Evolutionary conservation across 73 alveolate species (phyloP), one percentile per base, ranked within the genome.

Genomic region (Durusdinium trenchii): DNA sequence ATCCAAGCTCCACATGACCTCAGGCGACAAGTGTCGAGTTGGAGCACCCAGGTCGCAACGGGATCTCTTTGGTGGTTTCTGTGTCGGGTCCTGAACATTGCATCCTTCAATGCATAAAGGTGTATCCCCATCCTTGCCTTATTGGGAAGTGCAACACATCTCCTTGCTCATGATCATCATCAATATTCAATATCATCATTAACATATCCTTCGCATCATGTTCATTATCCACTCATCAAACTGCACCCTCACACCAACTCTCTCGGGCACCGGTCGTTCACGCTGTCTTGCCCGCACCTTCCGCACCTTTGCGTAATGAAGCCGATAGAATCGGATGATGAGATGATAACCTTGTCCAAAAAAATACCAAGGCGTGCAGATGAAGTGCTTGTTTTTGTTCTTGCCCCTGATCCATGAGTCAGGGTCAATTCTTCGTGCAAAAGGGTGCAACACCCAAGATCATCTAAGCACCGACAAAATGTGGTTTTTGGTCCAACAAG

Each of bases 1-100:
- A 61, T n/a, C 95, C 95, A 18, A 86, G 83, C 16, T 30, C 46
- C n/a, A 20, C 12, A 30, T 86, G 95, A 38, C 95, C 95, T 85
- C 94, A 36, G 81, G 52, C n/a, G 48, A 10, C 92, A 30, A 7
- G 83, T 26, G 46, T n/a, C 43, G 1, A 0, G 73, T 23, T 23
- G 69, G 23, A 16, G 69, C 69, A 12, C 12, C 69, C 69, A 57
- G 23, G 69, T 23, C 12, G 69, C 30, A 60, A 60, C 7, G 73
- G 73, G 73, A 60, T 69, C 18, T n/a, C 36, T 23, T 69, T 69
- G n/a, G n/a, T 23, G 83, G 45, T n/a, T 26, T 26, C 43, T 69
- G 83, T n/a, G 12, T 69, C 43, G 9, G 38, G 83, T 20, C 82
- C 46, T 26, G 46, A 67, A 18, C 43, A 67, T 57, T 16, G 69